A percentile compares a stretch with the other conserved stretches of the same genome.
These are phyloP conservation scores for Circinella umbellata DNA, from an alignment of 371 early-diverging fungal species.

Conservation along the genomic window DNA sequence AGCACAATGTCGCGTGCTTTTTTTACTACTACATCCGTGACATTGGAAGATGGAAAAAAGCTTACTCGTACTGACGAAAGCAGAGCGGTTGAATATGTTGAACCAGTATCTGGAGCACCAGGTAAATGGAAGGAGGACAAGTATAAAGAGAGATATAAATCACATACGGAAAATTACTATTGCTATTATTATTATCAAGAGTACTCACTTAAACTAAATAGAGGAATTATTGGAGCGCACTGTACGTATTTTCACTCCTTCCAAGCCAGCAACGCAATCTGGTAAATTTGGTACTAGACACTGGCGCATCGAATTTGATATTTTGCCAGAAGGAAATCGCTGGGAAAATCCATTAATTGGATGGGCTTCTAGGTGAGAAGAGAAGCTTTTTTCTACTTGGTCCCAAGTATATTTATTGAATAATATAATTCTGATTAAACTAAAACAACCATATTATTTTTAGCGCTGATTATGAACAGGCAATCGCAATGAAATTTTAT, in stretches of 20 bases:
- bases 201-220: constrained; percentile 6
- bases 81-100: constrained; percentile 27
- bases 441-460: background rate
- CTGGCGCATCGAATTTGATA: constrained; percentile 88
- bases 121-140: constrained; percentile 30
- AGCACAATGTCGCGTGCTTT: background rate
- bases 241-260: constrained; percentile 87
- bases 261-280: constrained; percentile 87
- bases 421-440: background rate
- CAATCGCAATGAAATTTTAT: constrained; percentile 82
- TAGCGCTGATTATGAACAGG: constrained; percentile 86
- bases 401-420: background rate
- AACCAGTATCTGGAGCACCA: constrained; percentile 54
- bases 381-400: background rate
- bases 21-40: background rate
- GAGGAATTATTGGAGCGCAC: constrained; percentile 65
- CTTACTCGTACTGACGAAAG: constrained; percentile 35
- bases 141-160: background rate
- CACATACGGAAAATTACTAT: background rate
- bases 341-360: constrained; percentile 96
- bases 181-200: background rate
- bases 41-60: constrained; percentile 5
- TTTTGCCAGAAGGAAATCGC: constrained; percentile 73
- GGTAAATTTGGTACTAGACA: constrained; percentile 77
- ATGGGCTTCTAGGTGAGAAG: constrained; percentile 85